Base-by-base conservation (phyloP, 768 basidiomycete species). In the Tylopilus felleus region DNA sequence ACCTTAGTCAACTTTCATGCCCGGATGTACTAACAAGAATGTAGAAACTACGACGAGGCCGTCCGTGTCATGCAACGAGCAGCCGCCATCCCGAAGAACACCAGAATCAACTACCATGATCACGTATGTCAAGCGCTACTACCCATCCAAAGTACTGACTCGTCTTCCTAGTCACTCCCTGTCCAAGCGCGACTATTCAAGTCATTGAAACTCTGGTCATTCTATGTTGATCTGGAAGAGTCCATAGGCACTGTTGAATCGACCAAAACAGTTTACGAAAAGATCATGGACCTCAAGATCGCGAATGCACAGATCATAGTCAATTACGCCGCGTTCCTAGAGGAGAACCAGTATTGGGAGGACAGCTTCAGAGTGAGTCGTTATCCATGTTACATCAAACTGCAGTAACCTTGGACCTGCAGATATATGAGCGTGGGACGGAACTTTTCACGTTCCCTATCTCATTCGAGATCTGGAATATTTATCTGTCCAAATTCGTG, bases 381-480 rank as follows among this genome's bases (percentile, higher is more conserved):
- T 33, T 46, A 33, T 9, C 16, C 22, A 19, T n/a, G 19, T 41
- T 51, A 16, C 8, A 9, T 36, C 43, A 44, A 5, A 6, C n/a
- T 45, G 17, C 9, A 16, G 52, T 66, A 39, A 65, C 58, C 16
- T 28, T 47, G 25, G 38, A 43, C 36, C 36, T 6, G 33, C 46
- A 90, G 89, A 88, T 96, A 23, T 99, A 98, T 68, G 97, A 98
- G 69, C 86, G 95, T 23, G 97, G 97, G 44, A 93, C 96, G 10
- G 96, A 98, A 59, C 75, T 98, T 28, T 98, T 98, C 77, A 96
- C 95, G 9, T 98, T 92, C 79, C 97, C 97, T 0, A 85, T 98
- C 56, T 95, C 93, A 4, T 98, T 98, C 70, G 97, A 99, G 73
- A 86, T 99, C 59, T 98, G 97, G 96, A 98, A 99, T 70, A 97